Conservation (phyloP, 169 alveolate genomes). For the Cryptosporidium bovis region DNA sequence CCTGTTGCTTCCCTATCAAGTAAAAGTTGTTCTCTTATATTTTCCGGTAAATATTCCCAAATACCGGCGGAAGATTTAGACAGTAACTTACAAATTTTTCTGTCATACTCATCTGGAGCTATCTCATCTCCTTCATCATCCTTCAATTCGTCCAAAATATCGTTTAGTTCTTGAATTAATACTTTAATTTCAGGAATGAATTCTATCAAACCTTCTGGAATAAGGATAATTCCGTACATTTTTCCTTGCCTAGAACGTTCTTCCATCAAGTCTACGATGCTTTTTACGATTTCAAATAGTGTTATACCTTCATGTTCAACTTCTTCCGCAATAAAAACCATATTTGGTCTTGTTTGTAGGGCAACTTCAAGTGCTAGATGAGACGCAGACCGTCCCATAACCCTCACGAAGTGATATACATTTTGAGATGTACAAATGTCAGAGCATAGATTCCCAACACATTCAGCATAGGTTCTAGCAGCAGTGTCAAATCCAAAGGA, state of each 20-base stretch:
- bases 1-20: slow-evolving; percentile 99
- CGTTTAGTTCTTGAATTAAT: slow-evolving; percentile 92
- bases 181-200: slow-evolving; percentile 94
- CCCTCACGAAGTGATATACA: slow-evolving; percentile 95
- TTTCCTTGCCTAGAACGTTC: slow-evolving; percentile 89
- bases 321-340: slow-evolving; percentile 95
- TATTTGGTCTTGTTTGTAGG: slow-evolving; percentile 94
- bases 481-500: slow-evolving; percentile 99
- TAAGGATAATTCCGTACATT: slow-evolving; percentile 94
- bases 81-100: slow-evolving; percentile 22
- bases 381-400: slow-evolving; percentile 99
- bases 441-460: slow-evolving; percentile 93
- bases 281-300: slow-evolving; percentile 87
- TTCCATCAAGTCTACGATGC: slow-evolving; percentile 91
- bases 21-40: slow-evolving; percentile 93
- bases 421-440: slow-evolving; percentile 92
- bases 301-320: slow-evolving; percentile 88
- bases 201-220: slow-evolving; percentile 98
- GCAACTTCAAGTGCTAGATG: slow-evolving; percentile 97
- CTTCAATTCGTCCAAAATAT: slow-evolving; percentile 83
- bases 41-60: slow-evolving; percentile 90
- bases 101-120: slow-evolving; percentile 59
- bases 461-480: slow-evolving; percentile 94
- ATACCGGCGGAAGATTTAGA: slow-evolving; percentile 77
- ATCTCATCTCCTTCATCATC: slow-evolving; percentile 4